Conservation (phyloP, 441 rosid genomes). For the Melastoma candidum region DNA sequence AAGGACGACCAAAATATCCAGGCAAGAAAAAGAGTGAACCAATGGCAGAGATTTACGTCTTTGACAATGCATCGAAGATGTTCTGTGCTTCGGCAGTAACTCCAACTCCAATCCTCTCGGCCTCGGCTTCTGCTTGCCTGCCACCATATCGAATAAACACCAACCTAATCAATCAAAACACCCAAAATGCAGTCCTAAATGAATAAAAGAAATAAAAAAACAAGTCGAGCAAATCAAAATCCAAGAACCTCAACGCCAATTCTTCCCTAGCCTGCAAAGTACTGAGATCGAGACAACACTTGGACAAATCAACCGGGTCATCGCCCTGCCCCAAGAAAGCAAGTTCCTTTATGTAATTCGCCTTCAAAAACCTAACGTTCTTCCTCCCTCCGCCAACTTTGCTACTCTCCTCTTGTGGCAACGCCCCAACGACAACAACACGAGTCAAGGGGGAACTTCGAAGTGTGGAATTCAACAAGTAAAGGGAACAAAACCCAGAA, state of each 20-base stretch:
- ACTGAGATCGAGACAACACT: slow-evolving; percentile 51
- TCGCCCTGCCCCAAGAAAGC: slow-evolving; percentile 56
- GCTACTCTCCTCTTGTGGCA: slow-evolving; percentile 47
- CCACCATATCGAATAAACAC: slow-evolving; percentile 8
- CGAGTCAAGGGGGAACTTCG: too few relatives aligned
- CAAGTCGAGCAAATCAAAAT: background rate
- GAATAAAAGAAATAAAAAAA: slow-evolving; percentile 2
- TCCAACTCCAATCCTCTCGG: slow-evolving; percentile 87
- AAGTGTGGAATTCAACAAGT: too few relatives aligned
- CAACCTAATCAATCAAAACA: slow-evolving; percentile 2
- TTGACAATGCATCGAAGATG: slow-evolving; percentile 78
- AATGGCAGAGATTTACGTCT: slow-evolving; percentile 36
- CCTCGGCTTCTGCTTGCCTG: slow-evolving; percentile 85
- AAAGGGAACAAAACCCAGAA: too few relatives aligned
- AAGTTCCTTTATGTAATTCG: slow-evolving; percentile 56
- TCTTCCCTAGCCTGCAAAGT: slow-evolving; percentile 64
- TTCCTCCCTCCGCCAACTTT: slow-evolving; percentile 35
- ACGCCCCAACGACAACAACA: background rate
- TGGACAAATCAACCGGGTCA: slow-evolving; percentile 46
- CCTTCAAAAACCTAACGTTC: slow-evolving; percentile 71
- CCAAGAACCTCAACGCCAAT: slow-evolving; percentile 52
- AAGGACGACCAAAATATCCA: background rate
- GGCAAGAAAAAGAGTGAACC: background rate
- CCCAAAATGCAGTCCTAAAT: background rate
- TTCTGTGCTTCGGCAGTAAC: slow-evolving; percentile 80